These are phyloP conservation scores for Claviceps spartinae DNA, from an alignment of 2,329 filamentous ascomycete genomes.

Conservation along the genomic window DNA sequence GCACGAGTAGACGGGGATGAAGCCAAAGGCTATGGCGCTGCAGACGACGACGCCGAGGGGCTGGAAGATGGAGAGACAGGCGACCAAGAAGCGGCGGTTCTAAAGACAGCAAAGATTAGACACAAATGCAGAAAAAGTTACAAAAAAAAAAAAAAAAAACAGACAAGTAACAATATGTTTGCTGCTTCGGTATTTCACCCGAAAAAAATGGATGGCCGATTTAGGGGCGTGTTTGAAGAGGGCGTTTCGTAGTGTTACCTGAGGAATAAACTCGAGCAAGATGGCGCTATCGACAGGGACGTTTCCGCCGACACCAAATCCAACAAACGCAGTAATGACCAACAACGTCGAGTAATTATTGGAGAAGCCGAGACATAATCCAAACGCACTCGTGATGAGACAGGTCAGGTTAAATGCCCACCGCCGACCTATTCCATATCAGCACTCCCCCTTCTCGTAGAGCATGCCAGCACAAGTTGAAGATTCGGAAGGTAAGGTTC, in stretches of 20 bases:
- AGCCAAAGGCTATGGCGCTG: conserved; percentile 37
- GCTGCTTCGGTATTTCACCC: no score
- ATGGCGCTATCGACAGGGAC: conserved; percentile 44
- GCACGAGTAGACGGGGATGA: conserved; percentile 37
- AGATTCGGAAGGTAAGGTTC: no score
- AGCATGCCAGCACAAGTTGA: no score
- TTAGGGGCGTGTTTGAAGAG: no score
- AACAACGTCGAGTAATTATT: conserved; percentile 36
- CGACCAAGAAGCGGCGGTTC: conserved; percentile 35
- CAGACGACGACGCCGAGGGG: conserved; percentile 40
- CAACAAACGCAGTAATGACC: conserved; percentile 38
- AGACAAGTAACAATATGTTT: no score
- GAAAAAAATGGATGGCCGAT: no score
- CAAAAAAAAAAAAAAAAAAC: no score
- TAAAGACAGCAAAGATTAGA: neutral
- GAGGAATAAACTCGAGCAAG: conserved; percentile 40
- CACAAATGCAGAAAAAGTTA: no score
- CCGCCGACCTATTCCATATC: conserved; percentile 20
- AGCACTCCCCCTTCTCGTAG: no score
- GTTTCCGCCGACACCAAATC: conserved; percentile 39
- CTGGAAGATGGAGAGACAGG: conserved; percentile 40
- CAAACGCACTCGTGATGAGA: conserved; percentile 39
- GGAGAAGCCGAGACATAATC: conserved; percentile 35
- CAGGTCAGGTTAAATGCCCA: conserved; percentile 47
- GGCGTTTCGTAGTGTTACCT: neutral